Percentiles rank a stretch among this genome's conserved stretches.
These are phyloP conservation scores for Pistacia vera DNA, from an alignment of 345 rosid species.

Conservation along the genomic window DNA sequence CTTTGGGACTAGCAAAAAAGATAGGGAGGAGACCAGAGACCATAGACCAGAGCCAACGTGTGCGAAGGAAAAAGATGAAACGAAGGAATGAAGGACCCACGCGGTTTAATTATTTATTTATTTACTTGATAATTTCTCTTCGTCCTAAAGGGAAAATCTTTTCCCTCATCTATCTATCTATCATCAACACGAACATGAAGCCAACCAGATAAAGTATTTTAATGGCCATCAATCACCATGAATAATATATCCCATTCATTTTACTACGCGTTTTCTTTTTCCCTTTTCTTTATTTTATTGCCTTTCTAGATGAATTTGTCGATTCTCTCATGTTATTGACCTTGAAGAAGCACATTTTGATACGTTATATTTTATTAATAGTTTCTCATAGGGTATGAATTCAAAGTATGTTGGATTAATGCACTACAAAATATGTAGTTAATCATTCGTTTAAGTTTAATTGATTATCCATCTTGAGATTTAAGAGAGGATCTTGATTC, in stretches of 20 bases:
- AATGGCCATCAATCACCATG: too few species aligned
- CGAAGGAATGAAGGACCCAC: slow-evolving; percentile 23
- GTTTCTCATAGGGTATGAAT: too few species aligned
- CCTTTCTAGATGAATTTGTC: not conserved
- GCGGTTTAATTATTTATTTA: slow-evolving; percentile 11
- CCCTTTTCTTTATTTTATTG: not conserved
- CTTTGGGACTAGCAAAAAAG: not conserved
- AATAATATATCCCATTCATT: too few species aligned
- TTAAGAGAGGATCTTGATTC: too few species aligned
- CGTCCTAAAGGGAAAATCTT: not conserved
- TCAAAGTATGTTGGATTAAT: too few species aligned
- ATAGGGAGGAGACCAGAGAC: too few species aligned
- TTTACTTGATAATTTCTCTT: not conserved
- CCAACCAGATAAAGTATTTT: not conserved
- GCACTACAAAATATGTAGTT: too few species aligned
- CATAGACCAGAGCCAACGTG: slow-evolving; percentile 8
- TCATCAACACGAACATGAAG: not conserved
- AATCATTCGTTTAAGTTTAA: too few species aligned
- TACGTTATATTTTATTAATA: too few species aligned
- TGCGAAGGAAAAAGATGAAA: not conserved
- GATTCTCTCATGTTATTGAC: not conserved
- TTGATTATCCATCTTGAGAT: too few species aligned
- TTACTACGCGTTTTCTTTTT: not conserved
- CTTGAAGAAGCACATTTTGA: too few species aligned
- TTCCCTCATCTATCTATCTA: too few species aligned